Evolutionary conservation across 306 rosid species (phyloP).

Genomic region (Dryas octopetala): DNA sequence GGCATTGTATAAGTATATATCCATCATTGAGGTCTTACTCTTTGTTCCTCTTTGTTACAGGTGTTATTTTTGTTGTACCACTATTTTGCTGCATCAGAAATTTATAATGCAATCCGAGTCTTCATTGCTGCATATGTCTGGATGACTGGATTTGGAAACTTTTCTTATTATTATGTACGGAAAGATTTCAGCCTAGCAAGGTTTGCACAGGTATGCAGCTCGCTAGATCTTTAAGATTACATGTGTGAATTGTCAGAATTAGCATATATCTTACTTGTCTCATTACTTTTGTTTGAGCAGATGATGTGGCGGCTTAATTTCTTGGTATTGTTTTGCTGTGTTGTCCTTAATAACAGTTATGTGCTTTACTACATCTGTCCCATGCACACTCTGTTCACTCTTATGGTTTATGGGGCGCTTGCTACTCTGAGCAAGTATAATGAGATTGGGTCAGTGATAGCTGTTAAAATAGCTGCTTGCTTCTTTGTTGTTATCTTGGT

Average conservation of each 20-base stretch:
- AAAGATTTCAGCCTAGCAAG: slow-evolving; percentile 91
- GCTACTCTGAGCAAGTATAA: slow-evolving; percentile 81
- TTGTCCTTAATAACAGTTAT: slow-evolving; percentile 89
- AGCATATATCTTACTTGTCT: slow-evolving; percentile 12
- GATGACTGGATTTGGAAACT: slow-evolving; percentile 99
- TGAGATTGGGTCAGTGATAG: slow-evolving; percentile 74
- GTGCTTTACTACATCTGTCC: slow-evolving; percentile 96
- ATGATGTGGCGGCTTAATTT: slow-evolving; percentile 99
- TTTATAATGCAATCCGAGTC: slow-evolving; percentile 78
- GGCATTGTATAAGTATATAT: not conserved
- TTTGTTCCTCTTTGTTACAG: slow-evolving; percentile 33
- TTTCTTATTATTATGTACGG: slow-evolving; percentile 87
- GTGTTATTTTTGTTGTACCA: slow-evolving; percentile 93
- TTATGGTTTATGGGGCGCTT: slow-evolving; percentile 86
- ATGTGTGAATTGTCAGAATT: slow-evolving; percentile 13
- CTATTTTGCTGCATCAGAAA: slow-evolving; percentile 85
- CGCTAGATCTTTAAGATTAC: slow-evolving; percentile 25
- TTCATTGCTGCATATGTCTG: slow-evolving; percentile 93
- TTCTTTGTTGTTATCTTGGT: slow-evolving; percentile 75
- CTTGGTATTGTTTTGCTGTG: slow-evolving; percentile 75
- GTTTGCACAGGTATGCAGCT: slow-evolving; percentile 73
- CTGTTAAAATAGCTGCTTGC: slow-evolving; percentile 59
- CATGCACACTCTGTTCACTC: slow-evolving; percentile 96
- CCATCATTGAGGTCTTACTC: not conserved
- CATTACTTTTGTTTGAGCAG: slow-evolving; percentile 49